These are phyloP conservation scores for Neurospora sp. DNA, from an alignment of 495 filamentous ascomycete genomes.

Conservation along the genomic window DNA sequence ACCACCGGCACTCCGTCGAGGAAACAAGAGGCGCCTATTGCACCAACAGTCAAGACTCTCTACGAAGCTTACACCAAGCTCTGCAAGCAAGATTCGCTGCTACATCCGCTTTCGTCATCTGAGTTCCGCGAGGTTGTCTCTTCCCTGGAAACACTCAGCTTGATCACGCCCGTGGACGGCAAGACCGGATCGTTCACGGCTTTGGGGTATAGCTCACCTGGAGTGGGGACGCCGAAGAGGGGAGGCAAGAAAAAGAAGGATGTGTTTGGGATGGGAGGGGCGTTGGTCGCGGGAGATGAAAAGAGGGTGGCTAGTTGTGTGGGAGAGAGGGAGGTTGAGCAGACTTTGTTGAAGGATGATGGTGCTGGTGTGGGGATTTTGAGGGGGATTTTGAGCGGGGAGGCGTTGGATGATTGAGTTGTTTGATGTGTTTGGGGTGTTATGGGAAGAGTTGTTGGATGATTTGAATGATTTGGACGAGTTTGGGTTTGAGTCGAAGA, in stretches of 20 bases:
- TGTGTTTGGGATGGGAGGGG: conserved; percentile 25
- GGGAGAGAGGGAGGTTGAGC: conserved; percentile 64
- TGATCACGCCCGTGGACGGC: conserved; percentile 69
- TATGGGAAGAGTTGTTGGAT: neutral
- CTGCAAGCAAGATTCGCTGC: conserved; percentile 71
- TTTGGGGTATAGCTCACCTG: conserved; percentile 46
- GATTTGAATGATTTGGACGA: neutral
- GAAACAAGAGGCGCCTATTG: conserved; percentile 49
- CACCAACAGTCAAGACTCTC: conserved; percentile 66
- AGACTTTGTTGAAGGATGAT: conserved; percentile 43
- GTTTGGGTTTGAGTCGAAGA: too few species aligned
- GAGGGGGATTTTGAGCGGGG: conserved; percentile 42
- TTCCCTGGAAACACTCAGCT: conserved; percentile 72
- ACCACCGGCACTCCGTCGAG: conserved; percentile 12
- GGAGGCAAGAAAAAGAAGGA: conserved; percentile 17
- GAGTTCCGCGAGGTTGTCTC: conserved; percentile 94
- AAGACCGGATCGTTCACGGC: conserved; percentile 52
- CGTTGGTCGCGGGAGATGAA: conserved; percentile 43
- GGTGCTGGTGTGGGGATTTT: conserved; percentile 52
- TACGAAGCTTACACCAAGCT: conserved; percentile 69
- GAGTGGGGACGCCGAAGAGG: conserved; percentile 32
- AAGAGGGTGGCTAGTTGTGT: conserved; percentile 67
- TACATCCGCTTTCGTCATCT: conserved; percentile 76
- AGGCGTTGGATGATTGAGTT: conserved; percentile 34
- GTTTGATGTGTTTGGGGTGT: neutral